Percentiles rank a stretch among this genome's conserved stretches.
Evolutionary conservation across 371 early-diverging fungal genomes (phyloP).

Genomic region (Paraphysoderma sedebokerense): DNA sequence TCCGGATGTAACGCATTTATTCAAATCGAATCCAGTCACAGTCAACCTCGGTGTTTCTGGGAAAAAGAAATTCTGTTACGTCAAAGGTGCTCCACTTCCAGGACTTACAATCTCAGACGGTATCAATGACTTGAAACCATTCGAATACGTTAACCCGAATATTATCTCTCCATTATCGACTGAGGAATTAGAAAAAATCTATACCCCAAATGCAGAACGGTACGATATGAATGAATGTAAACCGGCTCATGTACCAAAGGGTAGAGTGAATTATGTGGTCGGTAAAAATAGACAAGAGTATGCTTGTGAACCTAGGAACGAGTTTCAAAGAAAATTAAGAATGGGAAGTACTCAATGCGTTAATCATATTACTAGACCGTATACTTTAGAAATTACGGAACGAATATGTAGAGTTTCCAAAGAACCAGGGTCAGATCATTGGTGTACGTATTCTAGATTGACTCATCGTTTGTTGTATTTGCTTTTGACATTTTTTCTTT

Average conservation of each 20-base stretch:
- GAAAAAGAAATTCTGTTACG: constrained; percentile 10
- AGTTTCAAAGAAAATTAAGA: constrained; percentile 26
- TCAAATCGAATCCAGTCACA: background rate
- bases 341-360: constrained; percentile 6
- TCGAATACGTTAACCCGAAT: constrained; percentile 31
- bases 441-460: constrained; percentile 5
- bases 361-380: constrained; percentile 27
- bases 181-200: no score
- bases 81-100: constrained; percentile 26
- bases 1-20: constrained; percentile 17
- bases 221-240: no score
- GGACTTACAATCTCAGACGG: constrained; percentile 31
- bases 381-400: constrained; percentile 20
- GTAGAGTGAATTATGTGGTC: no score
- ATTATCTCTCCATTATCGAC: background rate
- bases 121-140: constrained; percentile 37
- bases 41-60: no score
- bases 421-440: constrained; percentile 28
- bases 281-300: constrained; percentile 17
- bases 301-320: constrained; percentile 16
- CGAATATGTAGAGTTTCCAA: constrained; percentile 23
- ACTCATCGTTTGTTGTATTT: background rate
- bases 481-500: background rate
- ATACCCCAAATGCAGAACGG: no score
- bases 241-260: no score